phyloP scores from a whole-genome alignment of 495 filamentous ascomycete species.

The Delitschia confertaspora region DNA sequence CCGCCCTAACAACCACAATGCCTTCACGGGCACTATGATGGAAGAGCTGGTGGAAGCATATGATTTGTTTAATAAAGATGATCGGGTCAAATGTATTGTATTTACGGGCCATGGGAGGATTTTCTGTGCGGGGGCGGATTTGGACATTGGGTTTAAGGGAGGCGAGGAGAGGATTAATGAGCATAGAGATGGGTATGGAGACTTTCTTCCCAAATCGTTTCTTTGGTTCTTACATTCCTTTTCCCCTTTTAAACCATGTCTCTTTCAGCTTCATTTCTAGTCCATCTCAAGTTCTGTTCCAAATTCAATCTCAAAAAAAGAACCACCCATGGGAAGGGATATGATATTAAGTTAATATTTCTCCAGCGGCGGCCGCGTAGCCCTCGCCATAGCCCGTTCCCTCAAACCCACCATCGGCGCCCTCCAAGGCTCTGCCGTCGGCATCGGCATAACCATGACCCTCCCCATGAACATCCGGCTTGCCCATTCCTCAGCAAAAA shows the following conservation, averaged over 20 bases:
- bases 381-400: conserved; percentile 52
- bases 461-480: conserved; percentile 53
- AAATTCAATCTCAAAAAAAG: too few relatives aligned
- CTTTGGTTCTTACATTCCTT: too few relatives aligned
- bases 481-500: conserved; percentile 45
- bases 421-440: conserved; percentile 57
- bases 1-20: conserved; percentile 53
- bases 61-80: conserved; percentile 44
- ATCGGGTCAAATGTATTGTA: conserved; percentile 46
- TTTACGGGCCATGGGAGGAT: conserved; percentile 51
- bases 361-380: conserved; percentile 45
- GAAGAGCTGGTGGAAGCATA: conserved; percentile 47
- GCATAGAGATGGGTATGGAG: conserved; percentile 42
- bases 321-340: too few relatives aligned
- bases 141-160: conserved; percentile 44
- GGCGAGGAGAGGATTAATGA: conserved; percentile 31
- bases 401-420: conserved; percentile 57
- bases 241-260: not conserved
- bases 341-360: too few relatives aligned
- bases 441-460: conserved; percentile 60
- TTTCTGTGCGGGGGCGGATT: conserved; percentile 60
- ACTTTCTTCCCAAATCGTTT: too few relatives aligned
- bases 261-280: not conserved
- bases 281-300: too few relatives aligned
- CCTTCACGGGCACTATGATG: conserved; percentile 51